Base-by-base conservation (phyloP, 306 rosid species). In the Fragaria ananassa region DNA sequence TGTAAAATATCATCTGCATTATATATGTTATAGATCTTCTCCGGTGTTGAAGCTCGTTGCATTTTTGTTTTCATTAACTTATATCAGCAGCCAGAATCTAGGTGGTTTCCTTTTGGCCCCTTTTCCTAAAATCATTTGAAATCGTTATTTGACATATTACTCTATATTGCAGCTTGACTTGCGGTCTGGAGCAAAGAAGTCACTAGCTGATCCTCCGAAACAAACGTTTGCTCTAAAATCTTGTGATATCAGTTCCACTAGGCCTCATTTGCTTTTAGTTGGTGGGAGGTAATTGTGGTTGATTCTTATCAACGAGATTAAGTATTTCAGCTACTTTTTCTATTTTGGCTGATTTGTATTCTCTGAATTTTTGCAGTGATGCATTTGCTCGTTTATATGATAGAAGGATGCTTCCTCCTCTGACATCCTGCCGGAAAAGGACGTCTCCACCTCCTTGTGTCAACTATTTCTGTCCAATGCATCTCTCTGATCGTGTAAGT, bases 311-410 rank as follows among this genome's bases (percentile, higher is more conserved):
- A 74, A 63, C 71, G 27, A 25, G 47, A 54, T 72, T 66, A 15
- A 78, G 21, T 58, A 27, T 50, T 57, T 56, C 49, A 21, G 23
- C 56, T 68, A 67, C 64, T 34, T 34, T 62, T 31, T 29, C 63
- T 71, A 58, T 82, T 76, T 62, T 47, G 57, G 61, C 78, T 80
- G 74, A 79, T 78, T 15, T 76, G 50, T 72, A n/a, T 23, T 72
- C 79, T 42, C 69, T 76, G 72, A 65, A 82, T 83, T 53, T 74
- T 75, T 84, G 86, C 89, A 96, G 99, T 65, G 99, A 92, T 87
- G 86, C 99, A 71, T 96, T 96, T 80, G 99, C 99, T 12, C 99
- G 99, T 67, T 82, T 96, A 81, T 92, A 96, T 79, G 99, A 96
- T 81, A 85, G 99, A 84, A 92, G 99, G 91, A 96, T 92, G 97